Evolutionary conservation across 202 grass and related monocot species (phyloP), one percentile per base, ranked within the genome.

Genomic region (Musa balbisiana): DNA sequence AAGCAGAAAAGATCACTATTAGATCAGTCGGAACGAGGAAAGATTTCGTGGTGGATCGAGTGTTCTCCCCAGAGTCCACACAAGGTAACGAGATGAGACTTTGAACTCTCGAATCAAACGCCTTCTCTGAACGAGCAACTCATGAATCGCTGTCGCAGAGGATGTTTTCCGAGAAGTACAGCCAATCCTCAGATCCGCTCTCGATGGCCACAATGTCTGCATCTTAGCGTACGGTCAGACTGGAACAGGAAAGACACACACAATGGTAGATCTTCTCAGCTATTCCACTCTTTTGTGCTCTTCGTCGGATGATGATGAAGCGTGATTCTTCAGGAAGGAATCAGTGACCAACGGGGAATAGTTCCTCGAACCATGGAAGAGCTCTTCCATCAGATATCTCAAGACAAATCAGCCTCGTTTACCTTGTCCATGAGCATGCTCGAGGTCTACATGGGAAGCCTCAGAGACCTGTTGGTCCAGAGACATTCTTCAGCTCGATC

Each of bases 401-500:
- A 85, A 60, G 94, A 93, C 53, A 82, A 78, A 69, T 89, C 84
- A 63, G 75, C 71, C 22, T 76, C 82, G 8, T 94, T 94, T 69
- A 80, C 76, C 73, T 86, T 98, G 83, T 89, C 88, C 52, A 85
- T 98, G 81, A 92, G 88, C 72, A 94, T 94, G 91, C 84, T 98
- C 55, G 94, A 98, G 79, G 87, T 98, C 64, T 98, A 98, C 79
- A 80, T 98, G 88, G 91, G 94, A 53, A 92, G 72, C 77, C 73
- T 98, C 67, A 92, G 73, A 82, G 94, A 98, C 63, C 83, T 98
- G 66, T 85, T 98, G 73, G 88, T 83, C 71, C 91, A 85, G 69
- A 93, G 81, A 24, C 91, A 87, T 55, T 80, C 78, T 78, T 80
- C 83, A 64, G 78, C 75, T 73, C 87, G 87, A 67, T 10, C 74